A percentile compares a stretch with the other conserved stretches of the same genome.
These are phyloP conservation scores for Pulicaria dysenterica DNA, from an alignment of 129 eudicot species.

Conservation along the genomic window DNA sequence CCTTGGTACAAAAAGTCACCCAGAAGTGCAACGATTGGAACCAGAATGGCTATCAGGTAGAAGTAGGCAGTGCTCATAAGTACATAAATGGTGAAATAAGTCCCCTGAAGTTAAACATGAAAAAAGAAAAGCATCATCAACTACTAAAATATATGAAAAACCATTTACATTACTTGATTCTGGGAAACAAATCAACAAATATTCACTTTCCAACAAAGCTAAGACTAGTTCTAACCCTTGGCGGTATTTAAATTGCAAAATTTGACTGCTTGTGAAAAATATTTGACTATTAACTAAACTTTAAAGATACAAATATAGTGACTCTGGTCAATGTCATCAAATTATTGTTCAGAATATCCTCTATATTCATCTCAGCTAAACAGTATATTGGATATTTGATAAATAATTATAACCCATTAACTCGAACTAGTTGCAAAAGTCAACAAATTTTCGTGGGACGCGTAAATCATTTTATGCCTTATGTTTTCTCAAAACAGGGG, in stretches of 20 bases:
- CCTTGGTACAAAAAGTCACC: slow-evolving; percentile 77
- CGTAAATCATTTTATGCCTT: not conserved
- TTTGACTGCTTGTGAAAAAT: not conserved
- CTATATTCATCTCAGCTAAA: not conserved
- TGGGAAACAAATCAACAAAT: no score
- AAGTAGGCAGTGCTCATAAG: slow-evolving; percentile 77
- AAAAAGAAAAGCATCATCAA: not conserved
- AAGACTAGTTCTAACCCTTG: not conserved
- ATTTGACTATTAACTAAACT: not conserved
- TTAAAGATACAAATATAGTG: no score
- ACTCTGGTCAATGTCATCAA: not conserved
- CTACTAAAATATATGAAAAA: no score
- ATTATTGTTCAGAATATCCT: not conserved
- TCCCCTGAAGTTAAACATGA: slow-evolving; percentile 55
- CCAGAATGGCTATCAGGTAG: slow-evolving; percentile 69
- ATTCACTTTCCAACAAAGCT: not conserved
- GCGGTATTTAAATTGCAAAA: not conserved
- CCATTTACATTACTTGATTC: no score
- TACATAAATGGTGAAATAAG: slow-evolving; percentile 59
- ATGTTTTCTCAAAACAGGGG: not conserved
- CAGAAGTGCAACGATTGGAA: slow-evolving; percentile 79
- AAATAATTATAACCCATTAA: not conserved
- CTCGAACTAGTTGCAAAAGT: not conserved
- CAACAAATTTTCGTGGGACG: not conserved
- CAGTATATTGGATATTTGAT: not conserved